A percentile compares a stretch with the other conserved stretches of the same genome.
These are phyloP conservation scores for Backusella westeae DNA, from an alignment of 192 early-diverging fungal species.

Conservation along the genomic window DNA sequence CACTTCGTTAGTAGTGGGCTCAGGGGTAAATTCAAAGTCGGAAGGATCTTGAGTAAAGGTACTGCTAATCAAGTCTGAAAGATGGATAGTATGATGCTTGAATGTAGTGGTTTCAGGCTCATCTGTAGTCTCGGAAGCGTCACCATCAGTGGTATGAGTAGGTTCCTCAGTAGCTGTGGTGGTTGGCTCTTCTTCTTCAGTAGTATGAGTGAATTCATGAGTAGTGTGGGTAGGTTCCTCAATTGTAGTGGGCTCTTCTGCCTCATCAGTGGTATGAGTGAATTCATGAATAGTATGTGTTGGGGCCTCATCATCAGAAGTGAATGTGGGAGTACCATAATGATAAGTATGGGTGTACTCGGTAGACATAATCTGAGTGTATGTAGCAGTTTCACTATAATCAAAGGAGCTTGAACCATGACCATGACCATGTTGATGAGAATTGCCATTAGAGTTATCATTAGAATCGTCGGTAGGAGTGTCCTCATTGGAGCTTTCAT, in stretches of 20 bases:
- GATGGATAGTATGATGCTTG: not conserved
- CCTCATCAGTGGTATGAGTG: not conserved
- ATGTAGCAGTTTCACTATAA: not conserved
- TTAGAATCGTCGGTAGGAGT: not conserved
- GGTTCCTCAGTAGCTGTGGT: not conserved
- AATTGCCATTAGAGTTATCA: not conserved
- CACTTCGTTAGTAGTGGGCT: not conserved
- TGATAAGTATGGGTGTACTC: not conserved
- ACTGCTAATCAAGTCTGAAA: not conserved
- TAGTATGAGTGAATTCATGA: not conserved
- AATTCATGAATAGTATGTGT: not conserved
- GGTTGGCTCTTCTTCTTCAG: not conserved
- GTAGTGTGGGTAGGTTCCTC: not conserved
- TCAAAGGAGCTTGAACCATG: not conserved
- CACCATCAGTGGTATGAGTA: not conserved
- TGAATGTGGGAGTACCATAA: not conserved
- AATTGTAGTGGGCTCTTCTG: not conserved
- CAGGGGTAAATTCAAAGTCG: not conserved
- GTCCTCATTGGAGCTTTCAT: not conserved
- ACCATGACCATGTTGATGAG: not conserved
- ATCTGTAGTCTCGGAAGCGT: not conserved
- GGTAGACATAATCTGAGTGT: not conserved
- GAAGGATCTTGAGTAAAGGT: not conserved
- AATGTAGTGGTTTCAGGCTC: not conserved
- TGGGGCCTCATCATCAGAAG: not conserved